Evolutionary conservation across 2,329 filamentous ascomycete species (phyloP).

Genomic region (Aphanoascus verrucosus): DNA sequence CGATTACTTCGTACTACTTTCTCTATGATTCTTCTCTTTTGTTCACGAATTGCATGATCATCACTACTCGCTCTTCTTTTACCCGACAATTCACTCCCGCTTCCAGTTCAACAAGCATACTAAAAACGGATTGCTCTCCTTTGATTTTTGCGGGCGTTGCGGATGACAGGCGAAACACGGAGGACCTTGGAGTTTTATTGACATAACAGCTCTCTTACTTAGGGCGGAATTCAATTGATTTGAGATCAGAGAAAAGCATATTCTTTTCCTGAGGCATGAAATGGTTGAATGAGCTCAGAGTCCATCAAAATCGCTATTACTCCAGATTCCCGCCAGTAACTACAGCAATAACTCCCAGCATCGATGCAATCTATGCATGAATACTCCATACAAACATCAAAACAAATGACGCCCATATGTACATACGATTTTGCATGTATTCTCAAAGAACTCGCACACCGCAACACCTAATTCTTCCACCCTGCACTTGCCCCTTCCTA

Average conservation of each 20-base stretch:
- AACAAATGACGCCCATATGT: neutral
- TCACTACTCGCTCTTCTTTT: too few species aligned
- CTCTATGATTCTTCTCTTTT: neutral
- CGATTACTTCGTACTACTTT: neutral
- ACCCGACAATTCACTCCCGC: too few species aligned
- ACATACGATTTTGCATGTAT: conserved; percentile 5
- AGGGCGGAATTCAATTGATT: too few species aligned
- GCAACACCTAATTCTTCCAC: conserved; percentile 38
- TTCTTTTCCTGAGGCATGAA: too few species aligned
- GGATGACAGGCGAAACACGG: too few species aligned
- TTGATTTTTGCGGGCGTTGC: too few species aligned
- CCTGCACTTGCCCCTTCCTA: conserved; percentile 34
- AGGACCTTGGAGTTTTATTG: too few species aligned
- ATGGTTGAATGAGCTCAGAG: too few species aligned
- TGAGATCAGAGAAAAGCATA: too few species aligned
- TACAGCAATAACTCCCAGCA: neutral
- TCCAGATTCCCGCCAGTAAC: neutral
- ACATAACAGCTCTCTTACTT: too few species aligned
- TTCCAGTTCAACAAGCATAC: too few species aligned
- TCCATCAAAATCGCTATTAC: neutral
- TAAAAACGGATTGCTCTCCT: too few species aligned
- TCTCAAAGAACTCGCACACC: conserved; percentile 36
- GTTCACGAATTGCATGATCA: neutral
- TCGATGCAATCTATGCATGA: neutral
- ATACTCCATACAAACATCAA: neutral